phyloP scores from a whole-genome alignment of 139 green algal species.

The Dunaliella sp. region DNA sequence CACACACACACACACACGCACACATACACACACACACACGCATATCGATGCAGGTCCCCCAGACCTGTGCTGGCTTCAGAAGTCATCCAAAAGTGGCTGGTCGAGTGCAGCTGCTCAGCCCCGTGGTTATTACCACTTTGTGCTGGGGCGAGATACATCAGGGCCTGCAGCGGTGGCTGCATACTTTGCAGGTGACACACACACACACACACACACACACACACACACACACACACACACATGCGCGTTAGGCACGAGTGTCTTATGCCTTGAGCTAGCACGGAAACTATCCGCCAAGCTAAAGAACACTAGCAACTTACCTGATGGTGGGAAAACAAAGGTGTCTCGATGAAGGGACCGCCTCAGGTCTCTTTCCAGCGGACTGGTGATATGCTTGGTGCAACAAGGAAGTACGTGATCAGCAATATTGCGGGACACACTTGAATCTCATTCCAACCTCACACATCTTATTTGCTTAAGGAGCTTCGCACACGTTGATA shows the following conservation, averaged over 20 bases:
- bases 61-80: constrained; percentile 66
- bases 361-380: neutral
- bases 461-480: neutral
- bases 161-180: constrained; percentile 51
- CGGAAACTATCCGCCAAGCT: no score
- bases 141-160: constrained; percentile 50
- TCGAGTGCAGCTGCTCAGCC: constrained; percentile 16
- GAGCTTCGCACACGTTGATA: no score
- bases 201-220: neutral
- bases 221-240: neutral
- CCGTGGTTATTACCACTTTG: constrained; percentile 59
- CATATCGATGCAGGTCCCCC: constrained; percentile 46
- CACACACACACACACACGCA: no score
- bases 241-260: neutral
- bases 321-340: no score
- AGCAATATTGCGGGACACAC: neutral
- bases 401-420: neutral
- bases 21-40: no score
- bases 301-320: no score
- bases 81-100: constrained; percentile 27
- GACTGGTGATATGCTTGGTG: neutral
- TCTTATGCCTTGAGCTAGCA: neutral
- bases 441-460: neutral
- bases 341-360: no score
- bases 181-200: constrained; percentile 51